Evolutionary conservation across 768 basidiomycete genomes (phyloP).

Genomic region (Glaciozyma antarctica): DNA sequence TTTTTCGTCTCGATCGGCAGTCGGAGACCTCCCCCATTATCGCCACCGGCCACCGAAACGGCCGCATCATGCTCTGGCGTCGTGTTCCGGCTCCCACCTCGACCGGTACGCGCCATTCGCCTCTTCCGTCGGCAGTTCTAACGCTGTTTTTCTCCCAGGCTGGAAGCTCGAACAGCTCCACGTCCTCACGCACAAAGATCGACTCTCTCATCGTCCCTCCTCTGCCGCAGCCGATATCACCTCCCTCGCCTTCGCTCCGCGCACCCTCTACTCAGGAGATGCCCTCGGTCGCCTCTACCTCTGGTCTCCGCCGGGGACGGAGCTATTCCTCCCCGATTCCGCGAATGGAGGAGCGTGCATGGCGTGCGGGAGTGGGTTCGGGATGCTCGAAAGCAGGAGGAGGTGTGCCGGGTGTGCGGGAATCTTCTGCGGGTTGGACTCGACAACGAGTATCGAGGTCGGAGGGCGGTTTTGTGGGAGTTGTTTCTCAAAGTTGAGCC

Average conservation of each 20-base stretch:
- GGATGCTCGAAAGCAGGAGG: conserved; percentile 1
- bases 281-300: background rate
- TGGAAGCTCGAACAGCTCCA: background rate
- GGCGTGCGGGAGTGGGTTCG: conserved; percentile 1
- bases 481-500: background rate
- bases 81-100: background rate
- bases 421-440: background rate
- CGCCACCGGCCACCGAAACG: background rate
- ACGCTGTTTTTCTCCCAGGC: background rate
- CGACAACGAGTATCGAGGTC: background rate
- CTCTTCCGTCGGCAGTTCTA: too few relatives aligned
- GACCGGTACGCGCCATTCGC: background rate
- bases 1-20: background rate
- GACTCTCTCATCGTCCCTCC: background rate
- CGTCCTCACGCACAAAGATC: background rate
- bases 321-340: conserved; percentile 3
- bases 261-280: conserved; percentile 4
- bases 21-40: conserved; percentile 5
- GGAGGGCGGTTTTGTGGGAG: background rate
- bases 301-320: background rate
- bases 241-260: background rate
- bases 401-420: conserved; percentile 1
- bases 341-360: background rate
- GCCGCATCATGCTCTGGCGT: background rate
- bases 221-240: background rate